A percentile compares a stretch with the other conserved stretches of the same genome.
Evolutionary conservation across 139 green algal genomes (phyloP).

Genomic region (Haematococcus lacustris): DNA sequence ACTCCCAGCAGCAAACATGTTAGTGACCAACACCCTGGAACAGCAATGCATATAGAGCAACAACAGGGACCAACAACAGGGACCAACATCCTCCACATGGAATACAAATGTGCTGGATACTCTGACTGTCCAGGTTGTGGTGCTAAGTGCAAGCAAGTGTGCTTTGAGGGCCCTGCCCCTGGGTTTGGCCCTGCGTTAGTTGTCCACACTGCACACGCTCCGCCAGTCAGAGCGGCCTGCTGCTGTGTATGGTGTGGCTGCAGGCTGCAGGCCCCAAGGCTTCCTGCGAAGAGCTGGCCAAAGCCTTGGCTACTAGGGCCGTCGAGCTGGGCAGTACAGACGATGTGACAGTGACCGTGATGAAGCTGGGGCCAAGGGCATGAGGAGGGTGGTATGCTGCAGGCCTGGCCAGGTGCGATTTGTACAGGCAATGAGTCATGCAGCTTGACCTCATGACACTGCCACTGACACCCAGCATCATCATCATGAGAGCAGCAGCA

Average conservation of each 20-base stretch:
- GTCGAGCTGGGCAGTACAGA: constrained; percentile 43
- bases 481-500: too few species aligned
- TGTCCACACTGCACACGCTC: too few species aligned
- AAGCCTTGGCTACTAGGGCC: constrained; percentile 36
- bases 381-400: too few species aligned
- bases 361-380: constrained; percentile 29
- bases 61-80: neutral
- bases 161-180: neutral
- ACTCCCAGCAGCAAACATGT: too few species aligned
- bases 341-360: constrained; percentile 33
- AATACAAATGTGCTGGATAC: neutral
- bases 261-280: constrained; percentile 5
- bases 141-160: neutral
- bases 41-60: too few species aligned
- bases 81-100: neutral
- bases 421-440: too few species aligned
- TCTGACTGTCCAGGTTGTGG: neutral
- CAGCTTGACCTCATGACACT: too few species aligned
- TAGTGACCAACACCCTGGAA: too few species aligned
- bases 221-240: too few species aligned
- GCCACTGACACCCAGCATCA: too few species aligned
- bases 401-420: too few species aligned
- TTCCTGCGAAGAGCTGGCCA: constrained; percentile 14
- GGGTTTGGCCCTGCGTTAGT: neutral
- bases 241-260: neutral